Evolutionary conservation across 2,329 filamentous ascomycete species (phyloP).

Genomic region (Nigrospora oryzae): DNA sequence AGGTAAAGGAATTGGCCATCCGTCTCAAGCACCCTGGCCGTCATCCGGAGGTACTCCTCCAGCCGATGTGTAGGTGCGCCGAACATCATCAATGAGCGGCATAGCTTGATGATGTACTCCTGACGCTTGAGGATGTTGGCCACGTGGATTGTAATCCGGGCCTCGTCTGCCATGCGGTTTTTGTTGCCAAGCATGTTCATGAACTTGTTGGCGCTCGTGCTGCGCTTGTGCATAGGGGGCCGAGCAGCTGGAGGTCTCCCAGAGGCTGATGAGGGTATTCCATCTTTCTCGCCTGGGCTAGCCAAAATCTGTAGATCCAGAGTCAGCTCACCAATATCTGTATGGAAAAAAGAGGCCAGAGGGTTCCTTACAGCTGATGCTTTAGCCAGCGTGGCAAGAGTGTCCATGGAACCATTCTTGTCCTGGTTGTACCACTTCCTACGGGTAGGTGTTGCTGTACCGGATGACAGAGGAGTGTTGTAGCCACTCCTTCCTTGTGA

Average conservation of each 20-base stretch:
- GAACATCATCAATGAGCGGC: conserved; percentile 79
- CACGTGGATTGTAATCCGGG: conserved; percentile 41
- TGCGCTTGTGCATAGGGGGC: conserved; percentile 26
- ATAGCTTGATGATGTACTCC: conserved; percentile 75
- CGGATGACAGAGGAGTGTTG: conserved; percentile 27
- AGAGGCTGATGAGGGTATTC: not conserved
- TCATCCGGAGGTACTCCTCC: conserved; percentile 89
- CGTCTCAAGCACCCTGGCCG: conserved; percentile 78
- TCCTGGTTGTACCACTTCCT: conserved; percentile 36
- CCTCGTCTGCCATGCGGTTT: conserved; percentile 33
- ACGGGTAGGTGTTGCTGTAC: conserved; percentile 31
- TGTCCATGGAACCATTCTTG: conserved; percentile 36
- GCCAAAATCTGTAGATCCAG: conserved; percentile 2
- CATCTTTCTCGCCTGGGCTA: conserved; percentile 4
- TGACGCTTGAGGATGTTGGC: conserved; percentile 69
- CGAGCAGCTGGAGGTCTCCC: conserved; percentile 17
- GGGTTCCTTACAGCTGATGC: conserved; percentile 24
- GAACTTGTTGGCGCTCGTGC: conserved; percentile 26
- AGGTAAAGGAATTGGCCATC: conserved; percentile 86
- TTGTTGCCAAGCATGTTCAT: conserved; percentile 21
- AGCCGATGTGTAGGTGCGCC: conserved; percentile 86
- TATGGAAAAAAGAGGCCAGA: too few relatives aligned
- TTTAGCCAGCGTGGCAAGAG: conserved; percentile 35
- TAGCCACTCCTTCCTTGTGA: conserved; percentile 7
- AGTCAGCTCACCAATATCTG: conserved; percentile 1